phyloP scores from a whole-genome alignment of 1,284 basidiomycete species.

The Mycocalia duriaeana region DNA sequence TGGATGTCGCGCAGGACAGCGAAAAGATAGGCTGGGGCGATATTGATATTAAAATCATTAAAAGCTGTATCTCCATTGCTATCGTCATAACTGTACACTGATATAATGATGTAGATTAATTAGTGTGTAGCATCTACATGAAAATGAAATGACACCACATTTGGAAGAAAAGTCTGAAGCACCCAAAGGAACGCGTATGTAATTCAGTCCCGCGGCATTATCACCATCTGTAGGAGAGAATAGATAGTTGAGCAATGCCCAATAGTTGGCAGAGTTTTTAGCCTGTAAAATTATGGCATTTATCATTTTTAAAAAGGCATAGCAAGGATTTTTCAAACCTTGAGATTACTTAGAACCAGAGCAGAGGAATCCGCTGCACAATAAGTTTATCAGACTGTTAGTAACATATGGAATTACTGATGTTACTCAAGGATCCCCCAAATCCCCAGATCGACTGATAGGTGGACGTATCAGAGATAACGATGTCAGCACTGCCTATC shows the following conservation, averaged over 20 bases:
- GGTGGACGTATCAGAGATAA: constrained; percentile 35
- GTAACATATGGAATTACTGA: background rate
- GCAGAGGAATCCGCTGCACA: constrained; percentile 50
- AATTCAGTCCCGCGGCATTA: constrained; percentile 46
- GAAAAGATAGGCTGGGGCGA: constrained; percentile 45
- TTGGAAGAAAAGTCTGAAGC: constrained; percentile 51
- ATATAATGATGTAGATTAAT: background rate
- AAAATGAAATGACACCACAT: constrained; percentile 18
- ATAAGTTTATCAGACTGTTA: background rate
- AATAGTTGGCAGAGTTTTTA: constrained; percentile 40
- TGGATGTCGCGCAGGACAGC: constrained; percentile 46
- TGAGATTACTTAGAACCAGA: constrained; percentile 41
- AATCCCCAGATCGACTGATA: constrained; percentile 48
- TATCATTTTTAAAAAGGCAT: background rate
- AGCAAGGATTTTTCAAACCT: constrained; percentile 25
- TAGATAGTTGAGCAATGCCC: constrained; percentile 37
- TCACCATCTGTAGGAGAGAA: constrained; percentile 43
- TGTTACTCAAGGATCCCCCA: constrained; percentile 44
- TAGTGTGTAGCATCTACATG: background rate
- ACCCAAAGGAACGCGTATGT: constrained; percentile 46
- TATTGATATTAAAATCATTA: constrained; percentile 40
- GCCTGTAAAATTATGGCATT: constrained; percentile 17
- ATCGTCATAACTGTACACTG: constrained; percentile 49
- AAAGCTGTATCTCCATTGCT: constrained; percentile 43
- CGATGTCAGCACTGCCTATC: constrained; percentile 39